Evolutionary conservation across 129 eudicot genomes (phyloP), one percentile per base, ranked within the genome.

Genomic region (Oenanthe sinensis): DNA sequence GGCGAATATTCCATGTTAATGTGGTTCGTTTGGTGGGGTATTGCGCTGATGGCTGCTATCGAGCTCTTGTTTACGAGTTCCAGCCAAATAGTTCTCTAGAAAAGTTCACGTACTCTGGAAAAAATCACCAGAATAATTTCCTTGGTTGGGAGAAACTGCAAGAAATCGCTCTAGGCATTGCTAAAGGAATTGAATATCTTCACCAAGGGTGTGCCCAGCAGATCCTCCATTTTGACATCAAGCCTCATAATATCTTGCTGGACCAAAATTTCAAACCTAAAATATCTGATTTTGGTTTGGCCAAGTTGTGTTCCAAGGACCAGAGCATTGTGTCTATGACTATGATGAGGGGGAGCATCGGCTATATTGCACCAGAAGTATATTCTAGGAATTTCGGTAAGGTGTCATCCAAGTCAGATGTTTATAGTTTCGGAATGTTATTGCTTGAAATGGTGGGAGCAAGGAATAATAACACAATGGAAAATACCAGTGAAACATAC

Each of bases 141-240:
- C 78, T 75, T 14, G 63, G 65, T 75, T 75, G 78, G 78, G 40
- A n/a, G 30, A 75, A 10, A 16, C 3, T 65, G 39, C 40, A 47
- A n/a, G 58, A 50, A 50, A 50, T 50, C 0, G 22, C 58, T 50
- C 22, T 50, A 15, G 58, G 58, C 58, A 50, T 50, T 14, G 17
- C 19, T 50, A 50, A 50, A 50, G 58, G 58, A 50, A 50, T 50
- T 50, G 58, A 50, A 13, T 50, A 50, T 15, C 58, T 50, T 50
- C 58, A 50, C 22, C 22, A 50, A 4, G 58, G 58, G 58, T 50
- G 58, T 5, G 14, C 58, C 36, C 36, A 33, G 1, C 36, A 33
- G 36, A 33, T 33, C 36, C 36, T 33, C 36, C 36, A 33, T 33
- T 33, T 33, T 33, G 36, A 33, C 36, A 33, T 50, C 22, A 50